phyloP scores from a whole-genome alignment of 805 yeast genomes.

The Wickerhamiella brachini region DNA sequence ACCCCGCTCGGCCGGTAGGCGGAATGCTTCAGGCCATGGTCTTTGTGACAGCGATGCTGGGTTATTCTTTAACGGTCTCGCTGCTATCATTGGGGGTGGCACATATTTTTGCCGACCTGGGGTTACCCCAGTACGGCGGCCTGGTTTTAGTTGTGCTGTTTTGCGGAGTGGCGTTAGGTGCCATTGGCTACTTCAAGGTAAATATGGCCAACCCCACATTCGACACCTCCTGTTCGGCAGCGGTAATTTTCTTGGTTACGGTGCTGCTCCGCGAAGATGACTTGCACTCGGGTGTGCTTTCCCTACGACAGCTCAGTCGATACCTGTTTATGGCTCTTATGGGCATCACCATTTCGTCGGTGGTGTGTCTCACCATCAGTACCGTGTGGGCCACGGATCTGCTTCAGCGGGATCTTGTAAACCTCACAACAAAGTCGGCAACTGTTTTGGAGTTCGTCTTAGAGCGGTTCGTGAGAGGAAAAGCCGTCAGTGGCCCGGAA shows the following conservation, averaged over 20 bases:
- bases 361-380: conserved; percentile 48
- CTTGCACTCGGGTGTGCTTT: conserved; percentile 42
- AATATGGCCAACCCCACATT: conserved; percentile 52
- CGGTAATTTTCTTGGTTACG: conserved; percentile 56
- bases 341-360: conserved; percentile 49
- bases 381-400: conserved; percentile 42
- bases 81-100: conserved; percentile 24
- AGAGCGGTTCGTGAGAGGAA: conserved; percentile 37
- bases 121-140: conserved; percentile 36
- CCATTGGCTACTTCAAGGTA: conserved; percentile 57
- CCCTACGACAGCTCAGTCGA: conserved; percentile 38
- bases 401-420: conserved; percentile 35
- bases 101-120: conserved; percentile 31
- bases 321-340: conserved; percentile 42
- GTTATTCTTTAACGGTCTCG: conserved; percentile 30
- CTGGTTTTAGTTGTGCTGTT: conserved; percentile 37
- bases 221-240: conserved; percentile 69
- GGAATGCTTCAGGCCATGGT: conserved; percentile 63
- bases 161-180: conserved; percentile 45
- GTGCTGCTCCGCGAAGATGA: conserved; percentile 66
- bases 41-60: conserved; percentile 42
- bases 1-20: conserved; percentile 66
- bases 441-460: conserved; percentile 33
- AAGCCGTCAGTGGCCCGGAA: conserved; percentile 26
- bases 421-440: conserved; percentile 40